Conservation (phyloP, 2,329 filamentous ascomycete genomes). For the Xylaria arbuscula region DNA sequence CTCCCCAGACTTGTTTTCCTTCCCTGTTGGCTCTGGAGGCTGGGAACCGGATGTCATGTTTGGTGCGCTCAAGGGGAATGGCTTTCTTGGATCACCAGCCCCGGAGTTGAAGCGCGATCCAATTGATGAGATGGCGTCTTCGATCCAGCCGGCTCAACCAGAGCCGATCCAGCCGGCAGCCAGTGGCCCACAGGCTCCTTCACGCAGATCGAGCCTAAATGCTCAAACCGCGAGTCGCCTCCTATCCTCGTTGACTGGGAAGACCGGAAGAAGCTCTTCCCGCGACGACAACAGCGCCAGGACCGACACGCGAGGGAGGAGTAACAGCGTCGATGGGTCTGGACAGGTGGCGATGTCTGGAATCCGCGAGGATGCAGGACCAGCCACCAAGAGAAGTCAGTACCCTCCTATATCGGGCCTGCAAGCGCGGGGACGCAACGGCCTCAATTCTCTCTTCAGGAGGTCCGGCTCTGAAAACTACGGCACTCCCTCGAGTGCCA, state of each 20-base stretch:
- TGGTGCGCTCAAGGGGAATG: conserved; percentile 53
- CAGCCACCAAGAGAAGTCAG: conserved; percentile 49
- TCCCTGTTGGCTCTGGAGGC: conserved; percentile 56
- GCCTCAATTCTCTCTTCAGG: conserved; percentile 63
- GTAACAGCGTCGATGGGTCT: conserved; percentile 48
- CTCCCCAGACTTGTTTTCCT: conserved; percentile 67
- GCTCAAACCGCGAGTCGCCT: conserved; percentile 55
- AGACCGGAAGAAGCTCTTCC: conserved; percentile 41
- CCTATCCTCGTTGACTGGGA: conserved; percentile 37
- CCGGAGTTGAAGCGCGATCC: conserved; percentile 55
- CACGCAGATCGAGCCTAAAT: conserved; percentile 65
- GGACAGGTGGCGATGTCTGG: conserved; percentile 29
- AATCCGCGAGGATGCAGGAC: conserved; percentile 30
- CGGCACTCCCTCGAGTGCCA: conserved; percentile 38
- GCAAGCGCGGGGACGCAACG: conserved; percentile 55
- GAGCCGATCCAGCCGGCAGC: conserved; percentile 50
- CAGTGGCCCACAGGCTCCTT: conserved; percentile 55
- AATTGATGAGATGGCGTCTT: conserved; percentile 59
- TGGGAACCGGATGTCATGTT: conserved; percentile 64
- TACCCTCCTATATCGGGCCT: conserved; percentile 64
- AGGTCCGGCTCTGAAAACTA: conserved; percentile 58
- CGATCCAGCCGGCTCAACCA: conserved; percentile 55
- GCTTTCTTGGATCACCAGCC: conserved; percentile 48
- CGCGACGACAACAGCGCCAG: conserved; percentile 35
- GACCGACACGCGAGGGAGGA: conserved; percentile 41